Base-by-base conservation (phyloP, 2,329 filamentous ascomycete species). In the Moelleriella libera region DNA sequence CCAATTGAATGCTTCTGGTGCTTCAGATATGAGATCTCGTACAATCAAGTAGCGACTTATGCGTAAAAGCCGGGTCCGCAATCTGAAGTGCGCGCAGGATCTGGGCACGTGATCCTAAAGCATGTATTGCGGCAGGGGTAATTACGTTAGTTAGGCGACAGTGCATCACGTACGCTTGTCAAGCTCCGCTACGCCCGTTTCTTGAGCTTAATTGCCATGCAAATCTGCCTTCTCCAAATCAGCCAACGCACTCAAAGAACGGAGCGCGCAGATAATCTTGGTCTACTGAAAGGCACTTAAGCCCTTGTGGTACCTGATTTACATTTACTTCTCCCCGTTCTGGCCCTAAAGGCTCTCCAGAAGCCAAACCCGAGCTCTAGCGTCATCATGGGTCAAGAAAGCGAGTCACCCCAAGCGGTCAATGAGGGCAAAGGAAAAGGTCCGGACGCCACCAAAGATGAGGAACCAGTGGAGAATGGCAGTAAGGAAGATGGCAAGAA, bases 361-460 rank as follows among this genome's bases (percentile, higher is more conserved):
- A 21, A 21, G 21, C 21, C 2, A 21, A 21, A 21, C 3, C 2
- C 21, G 21, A 21, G 21, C 3, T 21, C 21, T 21, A 21, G 21
- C 21, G 8, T 63, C 66, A 75, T 68, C 69, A 95, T 97, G 92
- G 89, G 89, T 71, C 86, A 94, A 75, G 88, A 94, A 69, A 87
- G 83, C 72, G 86, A 94, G 70, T 78, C 83, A 75, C 76, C 85
- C 66, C 86, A 85, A 68, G 73, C 83, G 64, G 77, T 81, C 65
- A 88, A 95, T 69, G 97, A 97, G 78, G 89, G 88, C 69, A 98
- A 98, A 76, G 90, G 81, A 64, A 98, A 97, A 75, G 88, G 83
- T 53, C 75, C 82, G 52, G 82, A 87, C 50, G 77, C 78, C 58
- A 72, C 77, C 51, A 80, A 80, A 61, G 79, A 85, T 59, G 83